Percentiles rank a stretch among this genome's conserved stretches.
These are phyloP conservation scores for Coffea eugenioides DNA, from an alignment of 257 asterid genomes.

Conservation along the genomic window DNA sequence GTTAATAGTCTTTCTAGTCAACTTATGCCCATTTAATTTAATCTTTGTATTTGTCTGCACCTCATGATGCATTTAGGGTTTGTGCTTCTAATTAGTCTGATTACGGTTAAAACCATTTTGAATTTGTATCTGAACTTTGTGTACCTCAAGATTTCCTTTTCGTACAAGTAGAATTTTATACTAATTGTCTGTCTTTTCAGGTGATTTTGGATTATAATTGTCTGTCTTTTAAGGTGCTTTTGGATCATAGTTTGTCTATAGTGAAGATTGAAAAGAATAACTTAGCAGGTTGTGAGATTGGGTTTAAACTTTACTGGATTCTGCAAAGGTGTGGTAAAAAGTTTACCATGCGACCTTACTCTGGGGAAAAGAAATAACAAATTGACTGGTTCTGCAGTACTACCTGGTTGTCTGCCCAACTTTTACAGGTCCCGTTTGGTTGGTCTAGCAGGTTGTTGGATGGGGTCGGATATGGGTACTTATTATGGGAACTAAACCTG, in stretches of 20 bases:
- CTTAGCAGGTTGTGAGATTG: neutral
- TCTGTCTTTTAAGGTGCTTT: too few relatives aligned
- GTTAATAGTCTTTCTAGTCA: neutral
- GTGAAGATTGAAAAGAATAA: neutral
- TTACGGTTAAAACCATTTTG: neutral
- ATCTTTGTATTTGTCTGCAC: too few relatives aligned
- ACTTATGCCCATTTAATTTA: neutral
- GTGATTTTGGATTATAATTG: too few relatives aligned
- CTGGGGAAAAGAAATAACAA: neutral
- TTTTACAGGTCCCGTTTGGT: neutral
- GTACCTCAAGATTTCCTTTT: neutral
- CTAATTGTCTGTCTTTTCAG: neutral
- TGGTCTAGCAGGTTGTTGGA: neutral
- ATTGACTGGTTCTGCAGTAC: neutral
- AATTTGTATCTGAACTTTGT: neutral
- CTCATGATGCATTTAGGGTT: neutral
- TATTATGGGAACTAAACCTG: neutral
- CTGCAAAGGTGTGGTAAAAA: neutral
- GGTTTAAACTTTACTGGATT: neutral
- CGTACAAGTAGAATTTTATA: too few relatives aligned
- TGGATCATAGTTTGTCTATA: neutral
- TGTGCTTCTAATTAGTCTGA: neutral
- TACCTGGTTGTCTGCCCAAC: neutral
- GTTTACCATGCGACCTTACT: neutral
- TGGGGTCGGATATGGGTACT: neutral